These are phyloP conservation scores for Aspergillus quadrilineatus DNA, from an alignment of 2,329 filamentous ascomycete species.

Conservation along the genomic window DNA sequence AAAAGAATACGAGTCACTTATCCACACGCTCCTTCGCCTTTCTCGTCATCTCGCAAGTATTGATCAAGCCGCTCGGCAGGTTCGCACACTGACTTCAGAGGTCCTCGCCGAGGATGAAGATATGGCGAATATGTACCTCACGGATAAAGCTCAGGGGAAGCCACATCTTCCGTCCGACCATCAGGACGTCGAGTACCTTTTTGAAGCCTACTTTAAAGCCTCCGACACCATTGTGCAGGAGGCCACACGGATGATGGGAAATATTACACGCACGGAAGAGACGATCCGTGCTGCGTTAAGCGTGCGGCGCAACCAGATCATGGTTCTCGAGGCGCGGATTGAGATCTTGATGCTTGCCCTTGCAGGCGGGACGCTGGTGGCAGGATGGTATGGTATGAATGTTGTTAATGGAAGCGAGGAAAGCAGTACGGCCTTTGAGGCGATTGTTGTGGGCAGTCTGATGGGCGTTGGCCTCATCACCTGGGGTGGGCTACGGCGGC, in stretches of 20 bases:
- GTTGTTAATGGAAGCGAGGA: conserved; percentile 40
- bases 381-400: conserved; percentile 41
- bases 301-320: conserved; percentile 41
- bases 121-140: conserved; percentile 39
- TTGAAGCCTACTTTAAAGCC: conserved; percentile 40
- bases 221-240: conserved; percentile 36
- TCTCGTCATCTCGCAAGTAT: conserved; percentile 27
- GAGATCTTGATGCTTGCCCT: conserved; percentile 39
- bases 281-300: conserved; percentile 35
- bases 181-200: conserved; percentile 39
- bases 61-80: conserved; percentile 35
- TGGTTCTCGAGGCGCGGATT: conserved; percentile 39
- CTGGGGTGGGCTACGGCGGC: not conserved
- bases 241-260: conserved; percentile 24
- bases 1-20: not conserved
- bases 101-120: conserved; percentile 38
- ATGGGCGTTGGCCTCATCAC: not conserved
- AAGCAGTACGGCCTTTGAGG: conserved; percentile 5
- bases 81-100: conserved; percentile 35
- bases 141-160: conserved; percentile 30
- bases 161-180: conserved; percentile 33
- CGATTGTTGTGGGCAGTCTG: not conserved
- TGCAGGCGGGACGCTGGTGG: conserved; percentile 36
- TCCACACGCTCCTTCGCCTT: not conserved
- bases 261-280: conserved; percentile 34